phyloP scores from a whole-genome alignment of 164 flowering plant species.

The Aristolochia contorta region DNA sequence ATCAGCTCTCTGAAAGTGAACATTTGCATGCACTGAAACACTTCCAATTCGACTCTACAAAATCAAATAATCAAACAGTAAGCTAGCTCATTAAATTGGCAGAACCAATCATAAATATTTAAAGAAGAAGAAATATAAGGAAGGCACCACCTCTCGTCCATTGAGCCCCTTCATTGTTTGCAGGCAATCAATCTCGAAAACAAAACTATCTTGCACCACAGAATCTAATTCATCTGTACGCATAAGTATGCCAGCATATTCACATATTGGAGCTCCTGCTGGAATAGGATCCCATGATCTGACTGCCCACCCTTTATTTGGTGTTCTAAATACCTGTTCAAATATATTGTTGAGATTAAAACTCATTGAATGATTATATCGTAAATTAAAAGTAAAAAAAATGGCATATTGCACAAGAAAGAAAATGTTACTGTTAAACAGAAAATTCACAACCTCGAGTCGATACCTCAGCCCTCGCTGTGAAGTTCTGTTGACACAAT shows the following conservation, averaged over 20 bases:
- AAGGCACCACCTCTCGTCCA: conserved; percentile 73
- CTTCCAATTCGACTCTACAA: conserved; percentile 50
- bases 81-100: neutral
- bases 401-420: neutral
- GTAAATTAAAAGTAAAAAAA: neutral
- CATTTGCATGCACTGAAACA: conserved; percentile 23
- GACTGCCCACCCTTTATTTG: conserved; percentile 93
- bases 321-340: conserved; percentile 78
- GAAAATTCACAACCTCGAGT: conserved; percentile 49
- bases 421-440: neutral
- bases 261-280: conserved; percentile 88
- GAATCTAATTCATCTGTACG: conserved; percentile 57
- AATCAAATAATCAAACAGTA: neutral
- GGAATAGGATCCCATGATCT: conserved; percentile 93
- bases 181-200: conserved; percentile 92
- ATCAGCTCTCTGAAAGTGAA: conserved; percentile 18
- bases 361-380: neutral
- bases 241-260: conserved; percentile 66
- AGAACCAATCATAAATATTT: neutral
- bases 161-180: conserved; percentile 90
- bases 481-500: conserved; percentile 66
- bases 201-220: conserved; percentile 45
- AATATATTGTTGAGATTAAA: neutral
- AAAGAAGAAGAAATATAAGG: neutral
- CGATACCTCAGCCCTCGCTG: conserved; percentile 57